These are phyloP conservation scores for Candida xyloterini DNA, from an alignment of 805 yeast species.

Conservation along the genomic window DNA sequence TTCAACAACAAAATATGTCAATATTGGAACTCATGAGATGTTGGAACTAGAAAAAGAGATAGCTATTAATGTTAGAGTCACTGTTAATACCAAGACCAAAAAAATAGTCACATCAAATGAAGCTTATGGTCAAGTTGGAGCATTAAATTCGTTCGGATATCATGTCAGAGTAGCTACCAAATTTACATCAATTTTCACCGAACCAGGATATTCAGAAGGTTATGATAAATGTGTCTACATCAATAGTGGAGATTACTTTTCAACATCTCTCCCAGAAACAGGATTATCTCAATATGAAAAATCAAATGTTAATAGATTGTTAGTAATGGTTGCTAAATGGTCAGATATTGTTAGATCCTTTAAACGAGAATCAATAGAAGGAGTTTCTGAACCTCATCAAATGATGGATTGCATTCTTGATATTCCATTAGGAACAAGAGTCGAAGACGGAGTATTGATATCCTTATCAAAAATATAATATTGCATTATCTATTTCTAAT, in stretches of 20 bases:
- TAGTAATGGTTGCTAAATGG: slow-evolving; percentile 66
- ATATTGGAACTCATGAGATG: slow-evolving; percentile 63
- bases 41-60: slow-evolving; percentile 62
- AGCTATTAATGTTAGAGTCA: slow-evolving; percentile 77
- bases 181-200: slow-evolving; percentile 67
- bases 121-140: slow-evolving; percentile 67
- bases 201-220: slow-evolving; percentile 61
- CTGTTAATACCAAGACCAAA: slow-evolving; percentile 62
- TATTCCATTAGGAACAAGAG: slow-evolving; percentile 54
- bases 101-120: slow-evolving; percentile 66
- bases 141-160: slow-evolving; percentile 65
- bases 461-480: slow-evolving; percentile 41
- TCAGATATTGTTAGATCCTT: slow-evolving; percentile 54
- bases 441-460: slow-evolving; percentile 71
- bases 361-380: slow-evolving; percentile 49
- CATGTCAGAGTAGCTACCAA: slow-evolving; percentile 63
- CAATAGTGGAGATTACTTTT: slow-evolving; percentile 64
- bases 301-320: slow-evolving; percentile 23
- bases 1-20: slow-evolving; percentile 66
- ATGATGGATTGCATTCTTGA: slow-evolving; percentile 62
- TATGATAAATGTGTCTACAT: slow-evolving; percentile 66
- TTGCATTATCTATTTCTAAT: slow-evolving; percentile 2
- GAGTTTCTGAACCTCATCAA: slow-evolving; percentile 51
- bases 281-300: slow-evolving; percentile 2
- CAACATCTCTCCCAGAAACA: slow-evolving; percentile 25